A percentile compares a stretch with the other conserved stretches of the same genome.
phyloP scores from a whole-genome alignment of 768 basidiomycete species.

The Collybia nuda region DNA sequence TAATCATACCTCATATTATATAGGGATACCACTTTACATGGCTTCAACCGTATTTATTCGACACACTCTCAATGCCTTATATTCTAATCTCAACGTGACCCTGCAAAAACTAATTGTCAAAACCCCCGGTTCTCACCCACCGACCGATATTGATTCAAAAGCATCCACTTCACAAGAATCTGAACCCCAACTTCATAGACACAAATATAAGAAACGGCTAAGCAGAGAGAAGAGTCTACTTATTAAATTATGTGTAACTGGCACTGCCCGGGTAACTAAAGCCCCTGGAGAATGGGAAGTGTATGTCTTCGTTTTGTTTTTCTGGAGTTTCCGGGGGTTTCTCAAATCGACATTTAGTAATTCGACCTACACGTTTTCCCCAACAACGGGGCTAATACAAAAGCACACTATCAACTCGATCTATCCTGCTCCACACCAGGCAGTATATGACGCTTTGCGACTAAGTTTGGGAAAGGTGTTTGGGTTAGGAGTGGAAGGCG shows the following conservation, averaged over 20 bases:
- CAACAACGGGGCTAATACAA: slow-evolving; percentile 60
- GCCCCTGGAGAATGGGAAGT: slow-evolving; percentile 69
- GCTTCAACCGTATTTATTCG: slow-evolving; percentile 69
- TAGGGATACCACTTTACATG: slow-evolving; percentile 73
- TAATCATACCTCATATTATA: neutral
- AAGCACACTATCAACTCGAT: slow-evolving; percentile 74
- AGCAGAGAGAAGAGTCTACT: slow-evolving; percentile 58
- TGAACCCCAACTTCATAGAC: neutral
- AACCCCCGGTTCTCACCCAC: slow-evolving; percentile 20
- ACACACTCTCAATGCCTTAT: slow-evolving; percentile 75
- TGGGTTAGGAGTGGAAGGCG: slow-evolving; percentile 26
- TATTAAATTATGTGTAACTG: slow-evolving; percentile 54
- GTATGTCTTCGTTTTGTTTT: slow-evolving; percentile 38
- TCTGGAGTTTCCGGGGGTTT: slow-evolving; percentile 2
- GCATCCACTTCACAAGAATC: neutral
- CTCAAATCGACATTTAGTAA: slow-evolving; percentile 36
- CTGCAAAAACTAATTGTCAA: slow-evolving; percentile 49
- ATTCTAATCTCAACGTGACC: slow-evolving; percentile 60
- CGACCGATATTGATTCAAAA: neutral
- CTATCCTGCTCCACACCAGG: slow-evolving; percentile 71
- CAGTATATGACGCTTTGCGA: slow-evolving; percentile 64
- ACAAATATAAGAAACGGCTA: slow-evolving; percentile 15
- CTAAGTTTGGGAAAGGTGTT: slow-evolving; percentile 38
- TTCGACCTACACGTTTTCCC: slow-evolving; percentile 76
- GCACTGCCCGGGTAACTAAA: slow-evolving; percentile 64